These are phyloP conservation scores for Trichoderma harzianum DNA, from an alignment of 2,329 filamentous ascomycete genomes.

Conservation along the genomic window DNA sequence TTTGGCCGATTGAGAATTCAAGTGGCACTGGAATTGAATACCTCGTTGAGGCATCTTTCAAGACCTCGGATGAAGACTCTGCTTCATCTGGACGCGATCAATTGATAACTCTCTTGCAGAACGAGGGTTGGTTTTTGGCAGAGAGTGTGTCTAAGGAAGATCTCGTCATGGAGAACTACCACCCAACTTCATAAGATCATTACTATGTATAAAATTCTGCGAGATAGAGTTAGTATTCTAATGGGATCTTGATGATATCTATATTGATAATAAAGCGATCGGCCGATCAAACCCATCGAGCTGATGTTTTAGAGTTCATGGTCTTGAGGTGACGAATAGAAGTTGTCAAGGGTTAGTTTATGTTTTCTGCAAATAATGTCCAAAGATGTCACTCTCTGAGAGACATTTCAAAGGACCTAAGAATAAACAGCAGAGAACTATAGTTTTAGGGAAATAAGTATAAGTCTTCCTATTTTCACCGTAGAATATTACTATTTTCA, in stretches of 20 bases:
- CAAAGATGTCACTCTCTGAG: too few relatives aligned
- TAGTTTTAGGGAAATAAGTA: too few relatives aligned
- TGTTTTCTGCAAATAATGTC: too few relatives aligned
- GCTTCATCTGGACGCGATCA: not conserved
- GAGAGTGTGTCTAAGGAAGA: slow-evolving; percentile 8
- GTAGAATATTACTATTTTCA: too few relatives aligned
- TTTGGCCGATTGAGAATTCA: slow-evolving; percentile 1
- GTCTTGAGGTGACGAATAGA: too few relatives aligned
- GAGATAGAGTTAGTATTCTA: not conserved
- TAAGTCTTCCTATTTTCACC: too few relatives aligned
- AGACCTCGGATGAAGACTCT: not conserved
- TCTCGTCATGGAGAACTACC: slow-evolving; percentile 3
- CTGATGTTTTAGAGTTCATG: too few relatives aligned
- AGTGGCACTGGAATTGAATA: slow-evolving; percentile 6
- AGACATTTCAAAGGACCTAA: too few relatives aligned
- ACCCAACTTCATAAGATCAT: not conserved
- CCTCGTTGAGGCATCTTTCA: slow-evolving; percentile 2
- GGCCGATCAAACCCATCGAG: too few relatives aligned
- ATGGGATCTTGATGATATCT: not conserved
- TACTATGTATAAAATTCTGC: not conserved
- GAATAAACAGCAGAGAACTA: too few relatives aligned
- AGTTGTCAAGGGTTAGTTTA: too few relatives aligned
- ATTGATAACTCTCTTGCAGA: not conserved
- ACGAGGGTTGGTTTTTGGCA: slow-evolving; percentile 1
- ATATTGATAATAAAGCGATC: too few relatives aligned